phyloP scores from a whole-genome alignment of 2,329 filamentous ascomycete genomes.

The Tolypocladium tropicale region DNA sequence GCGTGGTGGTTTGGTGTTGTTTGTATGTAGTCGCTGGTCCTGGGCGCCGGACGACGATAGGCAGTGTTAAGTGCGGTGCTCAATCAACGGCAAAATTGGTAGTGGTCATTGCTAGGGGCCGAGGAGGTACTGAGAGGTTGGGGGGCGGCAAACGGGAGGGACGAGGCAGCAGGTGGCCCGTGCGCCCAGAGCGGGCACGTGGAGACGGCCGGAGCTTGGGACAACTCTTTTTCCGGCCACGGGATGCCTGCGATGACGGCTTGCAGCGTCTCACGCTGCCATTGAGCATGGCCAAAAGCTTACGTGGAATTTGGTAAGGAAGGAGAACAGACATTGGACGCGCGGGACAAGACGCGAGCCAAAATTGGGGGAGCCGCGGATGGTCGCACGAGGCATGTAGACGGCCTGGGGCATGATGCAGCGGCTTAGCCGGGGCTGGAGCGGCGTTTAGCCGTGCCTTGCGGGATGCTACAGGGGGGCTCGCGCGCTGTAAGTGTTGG shows the following conservation, averaged over 20 bases:
- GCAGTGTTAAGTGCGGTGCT: constrained; percentile 24
- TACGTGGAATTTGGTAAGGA: neutral
- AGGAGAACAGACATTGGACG: neutral
- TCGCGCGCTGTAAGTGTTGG: neutral
- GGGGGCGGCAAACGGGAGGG: constrained; percentile 8
- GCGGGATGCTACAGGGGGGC: neutral
- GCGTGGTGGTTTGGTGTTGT: neutral
- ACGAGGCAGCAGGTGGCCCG: constrained; percentile 15
- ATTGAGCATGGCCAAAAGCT: neutral
- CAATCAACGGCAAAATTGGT: constrained; percentile 29
- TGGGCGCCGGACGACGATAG: constrained; percentile 12
- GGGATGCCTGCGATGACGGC: neutral
- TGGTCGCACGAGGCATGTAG: neutral
- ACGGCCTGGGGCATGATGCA: constrained; percentile 6
- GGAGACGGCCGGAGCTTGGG: constrained; percentile 2
- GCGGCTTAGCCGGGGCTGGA: constrained; percentile 17
- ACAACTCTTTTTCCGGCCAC: constrained; percentile 6
- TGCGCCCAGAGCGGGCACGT: constrained; percentile 9
- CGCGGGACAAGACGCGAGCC: neutral
- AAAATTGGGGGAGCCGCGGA: neutral
- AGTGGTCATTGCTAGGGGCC: constrained; percentile 23
- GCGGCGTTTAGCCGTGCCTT: constrained; percentile 17
- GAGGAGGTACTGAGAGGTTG: constrained; percentile 11
- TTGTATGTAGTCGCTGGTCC: neutral
- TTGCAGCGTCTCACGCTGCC: neutral